Percentiles rank a stretch among this genome's conserved stretches.
phyloP scores from a whole-genome alignment of 2,329 filamentous ascomycete genomes.

The Xylariaceae sp. region DNA sequence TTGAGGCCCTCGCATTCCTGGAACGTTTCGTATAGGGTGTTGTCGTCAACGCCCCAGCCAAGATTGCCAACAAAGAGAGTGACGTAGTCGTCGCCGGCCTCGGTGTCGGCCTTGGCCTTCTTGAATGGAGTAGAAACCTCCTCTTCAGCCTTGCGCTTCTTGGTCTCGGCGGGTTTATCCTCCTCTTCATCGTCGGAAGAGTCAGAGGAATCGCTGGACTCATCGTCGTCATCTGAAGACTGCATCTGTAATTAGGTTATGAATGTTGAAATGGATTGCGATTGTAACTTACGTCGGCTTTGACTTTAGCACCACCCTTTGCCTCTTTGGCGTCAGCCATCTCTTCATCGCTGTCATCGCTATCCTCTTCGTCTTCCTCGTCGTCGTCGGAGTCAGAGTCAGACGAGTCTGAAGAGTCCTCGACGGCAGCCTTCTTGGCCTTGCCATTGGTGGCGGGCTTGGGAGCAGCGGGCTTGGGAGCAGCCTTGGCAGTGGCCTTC shows the following conservation, averaged over 20 bases:
- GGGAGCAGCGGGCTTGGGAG: constrained; percentile 22
- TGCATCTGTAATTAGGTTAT: constrained; percentile 10
- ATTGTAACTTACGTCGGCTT: constrained; percentile 30
- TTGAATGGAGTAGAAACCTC: constrained; percentile 19
- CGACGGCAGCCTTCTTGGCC: constrained; percentile 31
- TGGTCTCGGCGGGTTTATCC: constrained; percentile 20
- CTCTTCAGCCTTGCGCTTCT: constrained; percentile 45
- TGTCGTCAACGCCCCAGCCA: constrained; percentile 87
- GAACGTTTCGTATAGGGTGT: constrained; percentile 77
- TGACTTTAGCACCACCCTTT: constrained; percentile 25
- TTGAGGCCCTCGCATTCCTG: constrained; percentile 71
- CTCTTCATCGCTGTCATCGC: constrained; percentile 24
- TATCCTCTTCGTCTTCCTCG: constrained; percentile 25
- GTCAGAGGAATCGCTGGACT: constrained; percentile 34
- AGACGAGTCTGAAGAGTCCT: constrained; percentile 35
- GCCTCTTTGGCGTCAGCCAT: constrained; percentile 21
- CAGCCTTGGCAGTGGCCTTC: constrained; percentile 23
- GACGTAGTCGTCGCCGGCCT: constrained; percentile 44
- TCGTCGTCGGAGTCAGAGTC: constrained; percentile 34
- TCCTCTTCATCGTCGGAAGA: constrained; percentile 32
- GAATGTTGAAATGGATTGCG: neutral
- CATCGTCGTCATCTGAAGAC: constrained; percentile 16
- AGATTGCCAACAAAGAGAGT: constrained; percentile 90
- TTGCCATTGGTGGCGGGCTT: constrained; percentile 33
- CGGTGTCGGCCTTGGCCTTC: constrained; percentile 29